Base-by-base conservation (phyloP, 768 basidiomycete genomes). In the Rhodotorula paludigena region DNA sequence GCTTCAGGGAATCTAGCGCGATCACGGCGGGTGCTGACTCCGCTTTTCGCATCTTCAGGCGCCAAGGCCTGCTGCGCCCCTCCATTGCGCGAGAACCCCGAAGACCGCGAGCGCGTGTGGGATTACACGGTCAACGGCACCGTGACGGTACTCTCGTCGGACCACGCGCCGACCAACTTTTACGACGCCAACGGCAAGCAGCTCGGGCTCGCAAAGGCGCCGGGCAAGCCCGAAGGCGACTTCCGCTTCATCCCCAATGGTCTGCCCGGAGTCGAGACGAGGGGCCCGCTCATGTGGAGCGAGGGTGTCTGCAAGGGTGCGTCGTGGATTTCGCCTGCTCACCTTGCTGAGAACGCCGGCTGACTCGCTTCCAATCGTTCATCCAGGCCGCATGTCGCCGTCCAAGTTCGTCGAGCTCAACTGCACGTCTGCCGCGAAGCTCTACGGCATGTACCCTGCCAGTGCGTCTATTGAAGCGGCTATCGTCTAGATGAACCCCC, bases 231-330 rank as follows among this genome's bases (percentile, higher is more conserved):
- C 0, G 59, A 70, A 15, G 76, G 76, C 15, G 76, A 78, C 61
- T 79, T 79, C 75, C 53, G 73, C 12, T 63, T 71, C 58, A 78
- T 78, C 28, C 78, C 78, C 16, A 79, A 79, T 45, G 78, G 78
- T 10, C 72, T 78, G 3, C 79, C 79, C 10, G 79, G 79, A 10
- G 73, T 79, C 30, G 78, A 79, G 58, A 79, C 79, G 8, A 76
- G 78, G 33, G 66, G 74, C 1, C 79, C 79, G 3, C 68, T 79
- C 35, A 70, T 79, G 25, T 78, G 76, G 74, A 68, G 64, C 30
- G 64, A 77, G 25, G 79, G 79, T 21, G 78, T 79, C 18, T 67
- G 76, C 53, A 74, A 74, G 21, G 78, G 65, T 66, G 38, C 33
- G 64, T 42, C 16, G 10, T 1, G 21, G 5, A 12, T 36, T 49